A percentile compares a stretch with the other conserved stretches of the same genome.
Evolutionary conservation across 2,329 filamentous ascomycete species (phyloP).

Genomic region (Hymenoscyphus albidus): DNA sequence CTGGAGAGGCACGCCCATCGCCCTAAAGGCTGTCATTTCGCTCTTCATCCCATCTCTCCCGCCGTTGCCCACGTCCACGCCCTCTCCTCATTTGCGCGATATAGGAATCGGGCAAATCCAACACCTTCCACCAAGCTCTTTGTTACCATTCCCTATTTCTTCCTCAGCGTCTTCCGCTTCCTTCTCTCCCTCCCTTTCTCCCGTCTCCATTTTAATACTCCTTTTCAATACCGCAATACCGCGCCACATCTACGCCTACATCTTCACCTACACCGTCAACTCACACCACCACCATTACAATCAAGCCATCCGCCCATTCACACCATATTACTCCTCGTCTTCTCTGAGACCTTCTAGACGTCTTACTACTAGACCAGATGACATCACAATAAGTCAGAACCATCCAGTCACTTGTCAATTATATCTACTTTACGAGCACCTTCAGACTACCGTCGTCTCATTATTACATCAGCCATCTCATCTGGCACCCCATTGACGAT

Average conservation of each 20-base stretch:
- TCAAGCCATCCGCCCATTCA: not conserved
- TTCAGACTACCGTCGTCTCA: too few relatives aligned
- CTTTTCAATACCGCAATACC: not conserved
- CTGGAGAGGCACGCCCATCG: not conserved
- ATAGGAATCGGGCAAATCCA: conserved; percentile 5
- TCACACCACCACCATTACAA: not conserved
- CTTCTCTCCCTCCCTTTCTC: not conserved
- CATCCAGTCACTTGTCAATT: not conserved
- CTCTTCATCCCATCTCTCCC: not conserved
- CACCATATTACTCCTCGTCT: not conserved
- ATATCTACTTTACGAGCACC: not conserved
- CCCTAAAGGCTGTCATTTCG: not conserved
- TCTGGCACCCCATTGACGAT: conserved; percentile 4
- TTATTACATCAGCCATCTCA: not conserved
- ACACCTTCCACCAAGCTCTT: not conserved
- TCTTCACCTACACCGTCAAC: too few relatives aligned
- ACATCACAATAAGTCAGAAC: not conserved
- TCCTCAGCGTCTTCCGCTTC: conserved; percentile 11
- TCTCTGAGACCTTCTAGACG: not conserved
- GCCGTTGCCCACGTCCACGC: not conserved
- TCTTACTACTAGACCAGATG: not conserved
- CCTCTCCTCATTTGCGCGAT: conserved; percentile 5
- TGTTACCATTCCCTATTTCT: not conserved
- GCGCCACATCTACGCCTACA: too few relatives aligned
- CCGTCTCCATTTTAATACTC: conserved; percentile 7